These are phyloP conservation scores for Alternaria solani DNA, from an alignment of 2,329 filamentous ascomycete genomes.

Conservation along the genomic window DNA sequence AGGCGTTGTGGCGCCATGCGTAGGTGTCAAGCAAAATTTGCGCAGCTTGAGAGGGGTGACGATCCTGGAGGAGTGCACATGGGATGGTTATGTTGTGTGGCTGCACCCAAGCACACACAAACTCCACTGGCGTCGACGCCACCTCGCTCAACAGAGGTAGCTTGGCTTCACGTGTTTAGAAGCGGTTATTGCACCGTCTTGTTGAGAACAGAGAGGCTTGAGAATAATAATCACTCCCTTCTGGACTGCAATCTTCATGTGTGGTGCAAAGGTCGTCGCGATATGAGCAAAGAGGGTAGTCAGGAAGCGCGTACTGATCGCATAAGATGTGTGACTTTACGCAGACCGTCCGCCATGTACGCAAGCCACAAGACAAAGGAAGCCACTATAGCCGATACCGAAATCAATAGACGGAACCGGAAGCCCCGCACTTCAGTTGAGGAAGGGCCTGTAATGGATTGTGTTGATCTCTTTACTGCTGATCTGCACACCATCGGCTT, in stretches of 20 bases:
- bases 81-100: background rate
- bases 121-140: background rate
- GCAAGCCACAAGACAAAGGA: background rate
- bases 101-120: background rate
- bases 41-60: background rate
- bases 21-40: background rate
- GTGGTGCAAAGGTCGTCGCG: background rate
- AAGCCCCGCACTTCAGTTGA: background rate
- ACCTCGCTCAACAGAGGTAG: background rate
- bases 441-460: background rate
- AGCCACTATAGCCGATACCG: background rate
- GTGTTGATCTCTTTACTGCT: background rate
- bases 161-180: background rate
- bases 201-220: background rate
- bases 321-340: background rate
- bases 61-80: background rate
- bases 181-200: background rate
- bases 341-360: background rate
- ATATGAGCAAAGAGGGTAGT: background rate
- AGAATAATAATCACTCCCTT: too few relatives aligned
- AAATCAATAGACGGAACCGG: background rate
- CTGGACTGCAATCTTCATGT: background rate
- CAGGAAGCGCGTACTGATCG: background rate
- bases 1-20: background rate
- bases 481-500: background rate